These are phyloP conservation scores for Cryomyces minteri DNA, from an alignment of 495 filamentous ascomycete genomes.

Conservation along the genomic window DNA sequence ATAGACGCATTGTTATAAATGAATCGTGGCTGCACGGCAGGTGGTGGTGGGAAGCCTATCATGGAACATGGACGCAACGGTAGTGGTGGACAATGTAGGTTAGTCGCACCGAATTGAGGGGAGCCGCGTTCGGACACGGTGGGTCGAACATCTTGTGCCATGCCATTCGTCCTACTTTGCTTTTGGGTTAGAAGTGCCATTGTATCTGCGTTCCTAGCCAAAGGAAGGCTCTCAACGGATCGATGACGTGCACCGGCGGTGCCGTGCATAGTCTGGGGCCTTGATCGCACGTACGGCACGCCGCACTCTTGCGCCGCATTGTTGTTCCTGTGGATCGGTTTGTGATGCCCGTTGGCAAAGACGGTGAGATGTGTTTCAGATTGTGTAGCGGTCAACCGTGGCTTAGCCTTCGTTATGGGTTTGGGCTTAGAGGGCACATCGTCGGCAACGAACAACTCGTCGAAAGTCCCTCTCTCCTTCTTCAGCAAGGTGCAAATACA, in stretches of 20 bases:
- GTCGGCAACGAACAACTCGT: slow-evolving; percentile 1
- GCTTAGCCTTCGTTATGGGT: slow-evolving; percentile 24
- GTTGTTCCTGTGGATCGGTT: slow-evolving; percentile 78
- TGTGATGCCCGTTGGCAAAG: slow-evolving; percentile 88
- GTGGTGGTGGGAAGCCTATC: not conserved
- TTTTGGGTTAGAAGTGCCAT: not conserved
- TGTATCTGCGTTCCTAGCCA: not conserved
- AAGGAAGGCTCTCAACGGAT: not conserved
- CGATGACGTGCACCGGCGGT: not conserved
- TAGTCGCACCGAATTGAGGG: not conserved
- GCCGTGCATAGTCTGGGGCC: slow-evolving; percentile 33
- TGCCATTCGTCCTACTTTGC: not conserved
- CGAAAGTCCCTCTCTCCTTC: slow-evolving; percentile 38
- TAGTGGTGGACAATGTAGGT: not conserved
- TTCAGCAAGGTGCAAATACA: slow-evolving; percentile 76
- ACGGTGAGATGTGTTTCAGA: slow-evolving; percentile 70
- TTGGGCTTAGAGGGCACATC: not conserved
- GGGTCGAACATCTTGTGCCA: not conserved
- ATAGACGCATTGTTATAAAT: not conserved
- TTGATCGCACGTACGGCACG: slow-evolving; percentile 48
- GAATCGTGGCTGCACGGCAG: not conserved
- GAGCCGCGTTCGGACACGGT: not conserved
- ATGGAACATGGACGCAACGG: not conserved
- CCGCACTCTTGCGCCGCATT: slow-evolving; percentile 70
- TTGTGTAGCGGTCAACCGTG: slow-evolving; percentile 61